These are phyloP conservation scores for Chenopodium berlandieri DNA, from an alignment of 148 eudicot species.

Conservation along the genomic window DNA sequence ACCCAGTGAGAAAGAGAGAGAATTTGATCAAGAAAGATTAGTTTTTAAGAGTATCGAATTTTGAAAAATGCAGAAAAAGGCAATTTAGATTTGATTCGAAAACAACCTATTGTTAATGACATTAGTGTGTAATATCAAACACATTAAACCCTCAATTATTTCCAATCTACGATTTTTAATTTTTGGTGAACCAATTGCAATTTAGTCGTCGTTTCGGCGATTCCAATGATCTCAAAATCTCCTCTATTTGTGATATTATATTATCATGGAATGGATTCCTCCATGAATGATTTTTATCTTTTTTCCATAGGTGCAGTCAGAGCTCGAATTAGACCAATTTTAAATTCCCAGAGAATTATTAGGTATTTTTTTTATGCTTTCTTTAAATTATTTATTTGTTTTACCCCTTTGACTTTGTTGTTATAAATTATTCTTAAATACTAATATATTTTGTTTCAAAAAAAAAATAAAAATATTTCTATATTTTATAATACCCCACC, in stretches of 20 bases:
- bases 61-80: not conserved
- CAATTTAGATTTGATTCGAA: constrained; percentile 14
- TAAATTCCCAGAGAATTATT: not conserved
- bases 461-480: too few relatives aligned
- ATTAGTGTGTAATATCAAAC: constrained; percentile 16
- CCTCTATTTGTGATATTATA: not conserved
- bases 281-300: constrained; percentile 1
- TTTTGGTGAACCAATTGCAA: not conserved
- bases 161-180: not conserved
- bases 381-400: not conserved
- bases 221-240: constrained; percentile 6
- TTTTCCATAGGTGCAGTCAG: not conserved
- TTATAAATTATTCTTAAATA: not conserved
- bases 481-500: too few relatives aligned
- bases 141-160: not conserved
- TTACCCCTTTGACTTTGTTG: not conserved
- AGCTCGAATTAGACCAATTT: not conserved
- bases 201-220: not conserved
- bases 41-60: constrained; percentile 1
- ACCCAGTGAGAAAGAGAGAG: not conserved
- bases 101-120: constrained; percentile 3
- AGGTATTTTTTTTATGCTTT: not conserved
- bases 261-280: constrained; percentile 17
- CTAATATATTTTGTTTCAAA: too few relatives aligned
- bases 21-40: not conserved